phyloP scores from a whole-genome alignment of 1,284 basidiomycete genomes.

The Apiotrichum gamsii region DNA sequence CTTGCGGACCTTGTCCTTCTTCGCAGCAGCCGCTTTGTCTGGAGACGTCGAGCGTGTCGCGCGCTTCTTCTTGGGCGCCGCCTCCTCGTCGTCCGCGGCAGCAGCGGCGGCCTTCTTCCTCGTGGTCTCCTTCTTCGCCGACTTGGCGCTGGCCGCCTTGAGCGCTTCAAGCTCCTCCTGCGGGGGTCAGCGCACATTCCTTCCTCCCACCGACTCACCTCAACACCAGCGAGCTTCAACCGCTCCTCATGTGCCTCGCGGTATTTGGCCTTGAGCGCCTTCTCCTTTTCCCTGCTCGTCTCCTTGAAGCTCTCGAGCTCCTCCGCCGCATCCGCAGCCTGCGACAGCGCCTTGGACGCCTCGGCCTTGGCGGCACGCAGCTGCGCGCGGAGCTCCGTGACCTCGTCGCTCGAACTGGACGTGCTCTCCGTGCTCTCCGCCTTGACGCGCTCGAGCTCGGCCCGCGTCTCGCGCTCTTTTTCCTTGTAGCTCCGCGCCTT shows the following conservation, averaged over 20 bases:
- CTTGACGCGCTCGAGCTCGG: constrained; percentile 29
- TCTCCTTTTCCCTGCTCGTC: constrained; percentile 28
- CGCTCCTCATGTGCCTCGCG: constrained; percentile 26
- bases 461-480: constrained; percentile 23
- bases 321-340: constrained; percentile 28
- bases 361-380: constrained; percentile 27
- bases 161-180: constrained; percentile 29
- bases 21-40: constrained; percentile 4
- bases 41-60: constrained; percentile 2
- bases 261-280: constrained; percentile 22
- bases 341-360: constrained; percentile 21
- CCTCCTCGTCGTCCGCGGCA: constrained; percentile 10
- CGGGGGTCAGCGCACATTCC: neutral
- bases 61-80: constrained; percentile 6
- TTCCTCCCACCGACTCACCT: constrained; percentile 14
- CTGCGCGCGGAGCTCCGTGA: constrained; percentile 26
- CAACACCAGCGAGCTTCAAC: constrained; percentile 23
- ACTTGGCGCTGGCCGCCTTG: constrained; percentile 13
- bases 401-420: constrained; percentile 18
- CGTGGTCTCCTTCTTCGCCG: constrained; percentile 1
- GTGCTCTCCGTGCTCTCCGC: neutral
- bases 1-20: constrained; percentile 16
- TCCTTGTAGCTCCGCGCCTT: constrained; percentile 26
- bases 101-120: constrained; percentile 1
- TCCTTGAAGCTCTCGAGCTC: constrained; percentile 27